These are phyloP conservation scores for Alternaria ventricosa DNA, from an alignment of 2,329 filamentous ascomycete genomes.

Conservation along the genomic window DNA sequence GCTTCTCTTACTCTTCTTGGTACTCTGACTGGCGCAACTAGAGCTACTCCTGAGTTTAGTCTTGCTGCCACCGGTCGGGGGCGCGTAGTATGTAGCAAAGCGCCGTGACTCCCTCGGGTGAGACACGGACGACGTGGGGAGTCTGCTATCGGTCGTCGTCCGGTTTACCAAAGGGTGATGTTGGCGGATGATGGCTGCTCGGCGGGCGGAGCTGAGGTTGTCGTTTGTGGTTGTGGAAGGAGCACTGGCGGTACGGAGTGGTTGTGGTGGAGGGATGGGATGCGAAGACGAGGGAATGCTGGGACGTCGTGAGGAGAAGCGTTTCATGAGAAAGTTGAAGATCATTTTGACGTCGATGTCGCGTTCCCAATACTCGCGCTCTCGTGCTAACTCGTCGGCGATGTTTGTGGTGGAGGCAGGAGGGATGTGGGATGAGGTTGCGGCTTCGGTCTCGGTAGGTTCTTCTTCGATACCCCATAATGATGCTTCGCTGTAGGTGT, in stretches of 20 bases:
- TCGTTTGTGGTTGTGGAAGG: constrained; percentile 12
- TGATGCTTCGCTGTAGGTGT: constrained; percentile 58
- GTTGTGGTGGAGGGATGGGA: constrained; percentile 6
- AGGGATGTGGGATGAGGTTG: constrained; percentile 53
- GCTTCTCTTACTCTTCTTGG: constrained; percentile 72
- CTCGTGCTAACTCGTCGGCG: constrained; percentile 49
- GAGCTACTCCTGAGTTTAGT: constrained; percentile 51
- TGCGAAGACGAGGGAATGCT: constrained; percentile 26
- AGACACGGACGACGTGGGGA: constrained; percentile 33
- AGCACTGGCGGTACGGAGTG: background rate
- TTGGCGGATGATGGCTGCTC: constrained; percentile 83
- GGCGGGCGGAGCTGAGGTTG: constrained; percentile 59
- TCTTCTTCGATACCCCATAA: constrained; percentile 73
- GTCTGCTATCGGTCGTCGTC: constrained; percentile 29
- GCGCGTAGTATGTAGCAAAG: constrained; percentile 8
- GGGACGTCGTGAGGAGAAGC: constrained; percentile 46
- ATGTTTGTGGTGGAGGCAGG: constrained; percentile 22
- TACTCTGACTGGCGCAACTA: constrained; percentile 89
- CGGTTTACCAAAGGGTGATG: constrained; percentile 85
- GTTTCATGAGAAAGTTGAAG: constrained; percentile 68
- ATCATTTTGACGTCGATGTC: constrained; percentile 91
- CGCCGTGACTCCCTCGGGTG: constrained; percentile 23
- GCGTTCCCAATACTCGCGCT: constrained; percentile 87
- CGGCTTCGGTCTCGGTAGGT: constrained; percentile 48
- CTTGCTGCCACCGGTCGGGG: background rate